Conservation (phyloP, 2,329 filamentous ascomycete genomes). For the Apiospora phragmitis region DNA sequence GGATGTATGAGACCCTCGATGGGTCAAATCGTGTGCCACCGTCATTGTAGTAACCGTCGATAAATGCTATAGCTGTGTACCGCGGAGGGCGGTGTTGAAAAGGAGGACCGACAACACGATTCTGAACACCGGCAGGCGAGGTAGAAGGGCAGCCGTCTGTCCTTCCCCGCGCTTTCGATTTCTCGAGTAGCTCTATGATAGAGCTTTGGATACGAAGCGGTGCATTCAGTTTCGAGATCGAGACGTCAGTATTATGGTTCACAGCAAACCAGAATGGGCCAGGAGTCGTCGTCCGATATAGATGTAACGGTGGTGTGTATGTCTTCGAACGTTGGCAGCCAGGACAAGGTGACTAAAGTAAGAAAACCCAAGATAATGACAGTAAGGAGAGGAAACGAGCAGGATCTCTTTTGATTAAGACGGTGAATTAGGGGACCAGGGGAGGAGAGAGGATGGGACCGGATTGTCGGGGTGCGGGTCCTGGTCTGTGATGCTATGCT, state of each 20-base stretch:
- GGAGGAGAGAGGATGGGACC: slow-evolving; percentile 32
- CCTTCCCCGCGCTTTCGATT: slow-evolving; percentile 22
- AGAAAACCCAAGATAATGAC: slow-evolving; percentile 17
- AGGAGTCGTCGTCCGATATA: slow-evolving; percentile 4
- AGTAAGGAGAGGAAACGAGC: slow-evolving; percentile 21
- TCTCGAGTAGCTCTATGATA: slow-evolving; percentile 36
- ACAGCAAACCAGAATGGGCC: neutral
- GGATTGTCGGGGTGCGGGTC: slow-evolving; percentile 35
- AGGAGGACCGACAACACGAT: slow-evolving; percentile 10
- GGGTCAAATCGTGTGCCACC: slow-evolving; percentile 71
- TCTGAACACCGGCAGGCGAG: slow-evolving; percentile 19
- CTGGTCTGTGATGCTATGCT: slow-evolving; percentile 30
- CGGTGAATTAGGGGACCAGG: slow-evolving; percentile 32
- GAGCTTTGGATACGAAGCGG: slow-evolving; percentile 31
- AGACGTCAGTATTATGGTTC: slow-evolving; percentile 6
- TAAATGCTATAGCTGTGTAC: slow-evolving; percentile 12
- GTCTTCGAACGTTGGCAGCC: neutral
- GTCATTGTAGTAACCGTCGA: slow-evolving; percentile 62
- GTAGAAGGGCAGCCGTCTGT: slow-evolving; percentile 24
- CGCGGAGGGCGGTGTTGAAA: slow-evolving; percentile 16
- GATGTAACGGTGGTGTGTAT: slow-evolving; percentile 5
- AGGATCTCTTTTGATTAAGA: slow-evolving; percentile 25
- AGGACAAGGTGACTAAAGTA: slow-evolving; percentile 5
- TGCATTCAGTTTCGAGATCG: slow-evolving; percentile 18
- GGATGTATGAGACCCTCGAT: slow-evolving; percentile 61